These are phyloP conservation scores for Nyctanthes arbortristis DNA, from an alignment of 257 asterid genomes.

Conservation along the genomic window DNA sequence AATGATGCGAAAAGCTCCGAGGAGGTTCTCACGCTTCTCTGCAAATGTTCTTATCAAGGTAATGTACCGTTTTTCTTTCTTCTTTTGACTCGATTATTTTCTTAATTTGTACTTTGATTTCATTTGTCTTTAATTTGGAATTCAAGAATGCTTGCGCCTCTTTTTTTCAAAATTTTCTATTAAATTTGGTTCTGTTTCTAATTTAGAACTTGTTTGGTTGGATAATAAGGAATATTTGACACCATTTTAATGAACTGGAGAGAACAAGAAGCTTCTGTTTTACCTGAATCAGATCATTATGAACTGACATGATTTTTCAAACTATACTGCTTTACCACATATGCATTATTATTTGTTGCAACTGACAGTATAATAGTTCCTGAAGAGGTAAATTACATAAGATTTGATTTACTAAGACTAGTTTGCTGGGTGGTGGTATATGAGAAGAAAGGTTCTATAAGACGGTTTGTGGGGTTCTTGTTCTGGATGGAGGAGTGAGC, in stretches of 20 bases:
- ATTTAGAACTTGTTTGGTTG: not conserved
- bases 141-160: not conserved
- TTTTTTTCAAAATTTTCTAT: not conserved
- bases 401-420: not conserved
- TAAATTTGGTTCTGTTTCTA: not conserved
- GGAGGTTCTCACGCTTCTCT: slow-evolving; percentile 72
- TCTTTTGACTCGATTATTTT: not conserved
- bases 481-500: not conserved
- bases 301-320: not conserved
- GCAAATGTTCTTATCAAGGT: slow-evolving; percentile 95
- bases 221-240: not conserved
- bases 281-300: not conserved
- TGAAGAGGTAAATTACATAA: not conserved
- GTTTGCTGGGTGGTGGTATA: not conserved
- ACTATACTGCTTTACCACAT: not conserved
- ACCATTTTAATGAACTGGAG: slow-evolving; percentile 11
- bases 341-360: not conserved
- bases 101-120: not conserved
- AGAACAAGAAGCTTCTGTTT: not conserved
- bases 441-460: not conserved
- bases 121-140: not conserved
- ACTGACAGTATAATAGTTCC: not conserved
- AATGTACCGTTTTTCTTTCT: slow-evolving; percentile 10
- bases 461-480: not conserved
- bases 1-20: slow-evolving; percentile 72